These are phyloP conservation scores for Sicyos baderoa DNA, from an alignment of 306 rosid genomes.

Conservation along the genomic window DNA sequence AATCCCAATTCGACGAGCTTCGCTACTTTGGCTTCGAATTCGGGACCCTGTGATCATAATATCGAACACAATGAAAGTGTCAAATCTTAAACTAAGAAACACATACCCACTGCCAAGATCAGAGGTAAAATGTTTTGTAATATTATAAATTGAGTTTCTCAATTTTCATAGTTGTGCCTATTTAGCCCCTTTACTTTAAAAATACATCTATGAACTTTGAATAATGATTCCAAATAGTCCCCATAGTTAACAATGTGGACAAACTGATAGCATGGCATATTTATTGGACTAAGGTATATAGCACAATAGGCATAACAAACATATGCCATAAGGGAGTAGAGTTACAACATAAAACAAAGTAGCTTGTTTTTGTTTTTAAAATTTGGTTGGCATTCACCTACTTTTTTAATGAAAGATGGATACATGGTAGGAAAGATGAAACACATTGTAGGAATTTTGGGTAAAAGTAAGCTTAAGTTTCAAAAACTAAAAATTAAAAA, in stretches of 20 bases:
- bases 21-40: conserved; percentile 73
- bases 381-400: too few species aligned
- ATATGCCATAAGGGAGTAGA: neutral
- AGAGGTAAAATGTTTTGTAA: neutral
- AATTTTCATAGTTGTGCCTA: too few species aligned
- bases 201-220: neutral
- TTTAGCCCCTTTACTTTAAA: neutral
- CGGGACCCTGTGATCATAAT: conserved; percentile 38
- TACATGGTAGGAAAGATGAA: too few species aligned
- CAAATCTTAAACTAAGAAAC: neutral
- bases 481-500: too few species aligned
- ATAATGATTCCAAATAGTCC: neutral
- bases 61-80: neutral
- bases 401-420: too few species aligned
- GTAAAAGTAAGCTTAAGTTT: too few species aligned
- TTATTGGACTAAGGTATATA: too few species aligned
- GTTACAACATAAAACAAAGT: neutral
- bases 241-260: neutral
- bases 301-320: too few species aligned
- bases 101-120: neutral
- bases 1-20: conserved; percentile 93
- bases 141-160: too few species aligned
- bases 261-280: neutral
- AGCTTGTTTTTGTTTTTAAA: too few species aligned
- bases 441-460: too few species aligned